Evolutionary conservation across 73 alveolate genomes (phyloP).

Genomic region (Paramecium biaurelia): DNA sequence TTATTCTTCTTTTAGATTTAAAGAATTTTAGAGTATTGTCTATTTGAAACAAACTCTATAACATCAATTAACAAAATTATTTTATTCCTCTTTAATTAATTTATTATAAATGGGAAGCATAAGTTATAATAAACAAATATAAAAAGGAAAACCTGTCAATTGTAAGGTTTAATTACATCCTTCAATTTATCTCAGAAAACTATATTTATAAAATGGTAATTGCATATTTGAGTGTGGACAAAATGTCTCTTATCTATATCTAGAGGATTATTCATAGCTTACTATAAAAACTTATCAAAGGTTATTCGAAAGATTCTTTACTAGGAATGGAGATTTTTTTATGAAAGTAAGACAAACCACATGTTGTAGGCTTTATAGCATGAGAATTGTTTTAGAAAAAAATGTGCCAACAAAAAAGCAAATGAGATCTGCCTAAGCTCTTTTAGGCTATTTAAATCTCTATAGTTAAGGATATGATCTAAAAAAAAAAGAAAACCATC

Average conservation of each 20-base stretch:
- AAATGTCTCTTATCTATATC: too few relatives aligned
- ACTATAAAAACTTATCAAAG: background rate
- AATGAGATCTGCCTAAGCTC: background rate
- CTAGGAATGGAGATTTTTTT: background rate
- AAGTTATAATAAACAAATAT: background rate
- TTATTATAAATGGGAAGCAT: background rate
- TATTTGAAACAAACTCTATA: constrained; percentile 23
- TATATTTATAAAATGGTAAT: background rate
- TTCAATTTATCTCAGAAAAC: background rate
- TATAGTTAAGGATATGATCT: background rate
- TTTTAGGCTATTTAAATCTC: background rate
- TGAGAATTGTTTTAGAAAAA: background rate
- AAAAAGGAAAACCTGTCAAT: background rate
- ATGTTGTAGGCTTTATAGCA: background rate
- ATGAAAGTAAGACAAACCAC: background rate
- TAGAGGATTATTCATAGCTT: background rate
- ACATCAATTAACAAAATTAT: constrained; percentile 57
- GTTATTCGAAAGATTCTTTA: background rate
- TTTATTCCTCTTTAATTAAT: background rate
- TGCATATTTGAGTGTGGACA: background rate
- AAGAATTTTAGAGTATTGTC: constrained; percentile 52
- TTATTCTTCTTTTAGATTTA: constrained; percentile 44
- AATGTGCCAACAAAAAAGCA: background rate
- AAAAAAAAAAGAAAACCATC: background rate
- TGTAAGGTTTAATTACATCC: background rate